Evolutionary conservation across 2,329 filamentous ascomycete species (phyloP).

Genomic region (Cordyceps sp.): DNA sequence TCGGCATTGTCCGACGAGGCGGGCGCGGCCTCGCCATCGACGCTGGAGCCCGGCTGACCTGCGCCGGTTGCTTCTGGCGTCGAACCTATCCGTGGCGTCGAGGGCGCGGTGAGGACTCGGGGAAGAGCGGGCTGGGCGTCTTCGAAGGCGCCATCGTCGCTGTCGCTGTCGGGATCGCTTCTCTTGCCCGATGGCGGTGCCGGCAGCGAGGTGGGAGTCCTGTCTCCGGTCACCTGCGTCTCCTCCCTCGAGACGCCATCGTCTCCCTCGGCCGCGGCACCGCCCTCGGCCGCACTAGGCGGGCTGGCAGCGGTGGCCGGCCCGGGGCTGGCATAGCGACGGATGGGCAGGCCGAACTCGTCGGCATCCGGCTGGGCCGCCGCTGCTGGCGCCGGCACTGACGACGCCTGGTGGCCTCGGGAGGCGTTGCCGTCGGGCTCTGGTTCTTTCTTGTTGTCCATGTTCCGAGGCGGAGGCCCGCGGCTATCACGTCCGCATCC

Average conservation of each 20-base stretch:
- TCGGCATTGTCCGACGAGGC: neutral
- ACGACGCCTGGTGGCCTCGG: constrained; percentile 6
- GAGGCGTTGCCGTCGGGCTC: constrained; percentile 6
- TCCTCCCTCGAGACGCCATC: neutral
- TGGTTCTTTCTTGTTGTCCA: constrained; percentile 9
- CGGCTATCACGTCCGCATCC: constrained; percentile 11
- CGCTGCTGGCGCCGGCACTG: no score
- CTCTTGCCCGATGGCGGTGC: constrained; percentile 2
- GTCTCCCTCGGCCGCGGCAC: neutral
- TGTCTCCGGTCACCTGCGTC: neutral
- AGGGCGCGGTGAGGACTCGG: neutral
- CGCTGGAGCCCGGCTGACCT: neutral
- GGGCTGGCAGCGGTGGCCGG: constrained; percentile 6
- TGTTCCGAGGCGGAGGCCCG: constrained; percentile 1
- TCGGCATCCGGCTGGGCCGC: constrained; percentile 33
- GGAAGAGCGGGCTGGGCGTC: constrained; percentile 15
- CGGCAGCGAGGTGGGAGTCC: neutral
- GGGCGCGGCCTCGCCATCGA: no score
- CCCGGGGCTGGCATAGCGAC: constrained; percentile 24
- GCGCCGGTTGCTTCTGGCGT: constrained; percentile 1
- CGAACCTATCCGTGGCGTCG: neutral
- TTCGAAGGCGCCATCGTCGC: constrained; percentile 20
- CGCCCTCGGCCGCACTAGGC: neutral
- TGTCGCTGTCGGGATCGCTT: constrained; percentile 15
- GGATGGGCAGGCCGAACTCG: constrained; percentile 55